phyloP scores from a whole-genome alignment of 192 early-diverging fungal species.

The Oehlia diaphana region DNA sequence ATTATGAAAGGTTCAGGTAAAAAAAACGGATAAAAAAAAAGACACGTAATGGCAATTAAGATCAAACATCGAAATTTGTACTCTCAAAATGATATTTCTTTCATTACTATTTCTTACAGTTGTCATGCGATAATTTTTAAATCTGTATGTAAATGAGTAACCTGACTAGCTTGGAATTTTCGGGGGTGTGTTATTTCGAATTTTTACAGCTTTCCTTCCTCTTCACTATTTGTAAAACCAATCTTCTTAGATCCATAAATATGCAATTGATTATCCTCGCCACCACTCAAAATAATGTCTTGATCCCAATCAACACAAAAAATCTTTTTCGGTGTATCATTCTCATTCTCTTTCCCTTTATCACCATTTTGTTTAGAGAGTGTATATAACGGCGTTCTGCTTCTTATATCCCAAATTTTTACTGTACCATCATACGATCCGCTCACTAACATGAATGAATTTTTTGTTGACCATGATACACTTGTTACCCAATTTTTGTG shows the following conservation, averaged over 20 bases:
- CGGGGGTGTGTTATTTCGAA: too few relatives aligned
- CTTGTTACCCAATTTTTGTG: slow-evolving; percentile 86
- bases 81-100: too few relatives aligned
- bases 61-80: too few relatives aligned
- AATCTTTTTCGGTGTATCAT: slow-evolving; percentile 56
- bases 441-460: slow-evolving; percentile 71
- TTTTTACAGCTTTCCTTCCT: too few relatives aligned
- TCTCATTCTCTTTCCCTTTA: slow-evolving; percentile 34
- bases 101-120: too few relatives aligned
- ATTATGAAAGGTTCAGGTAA: too few relatives aligned
- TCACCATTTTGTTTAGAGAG: slow-evolving; percentile 38
- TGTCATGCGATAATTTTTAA: too few relatives aligned
- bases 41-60: too few relatives aligned
- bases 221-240: background rate
- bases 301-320: slow-evolving; percentile 72
- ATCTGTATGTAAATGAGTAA: too few relatives aligned
- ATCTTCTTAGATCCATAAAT: slow-evolving; percentile 48
- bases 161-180: too few relatives aligned
- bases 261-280: slow-evolving; percentile 70
- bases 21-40: too few relatives aligned
- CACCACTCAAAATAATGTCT: slow-evolving; percentile 68
- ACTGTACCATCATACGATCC: slow-evolving; percentile 87
- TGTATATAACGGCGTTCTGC: slow-evolving; percentile 80
- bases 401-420: slow-evolving; percentile 94
- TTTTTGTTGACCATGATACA: slow-evolving; percentile 81